Base-by-base conservation (phyloP, 2,329 filamentous ascomycete genomes). In the Pseudogymnoascus sp. region DNA sequence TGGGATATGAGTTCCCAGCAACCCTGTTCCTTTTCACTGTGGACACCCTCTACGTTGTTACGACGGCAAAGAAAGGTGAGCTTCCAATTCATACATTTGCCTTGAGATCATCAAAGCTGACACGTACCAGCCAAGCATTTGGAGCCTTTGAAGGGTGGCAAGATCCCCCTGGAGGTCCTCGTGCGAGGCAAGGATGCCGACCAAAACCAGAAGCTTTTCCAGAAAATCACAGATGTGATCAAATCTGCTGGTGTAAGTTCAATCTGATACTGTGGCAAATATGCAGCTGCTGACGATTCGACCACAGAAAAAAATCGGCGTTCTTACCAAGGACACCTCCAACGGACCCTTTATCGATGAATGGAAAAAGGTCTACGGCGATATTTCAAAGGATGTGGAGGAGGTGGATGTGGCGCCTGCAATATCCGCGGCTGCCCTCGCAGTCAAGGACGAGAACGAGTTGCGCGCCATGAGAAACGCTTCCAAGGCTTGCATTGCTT, bases 1-100 rank as follows among this genome's bases (percentile, higher is more conserved):
- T 99, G 66, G 95, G 95, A 71, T 99, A 99, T 81, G 95, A 99
- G 76, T 99, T 99, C 73, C 95, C 95, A 36, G 93, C 93, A 40
- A 99, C 95, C 0, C 81, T 99, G 67, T 91, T 99, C 81, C 83
- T 99, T 61, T 87, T 99, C 75, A 97, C 93, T 1, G 80, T 88
- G 65, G 95, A 97, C 66, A 86, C 87, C 56, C 82, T 97, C 70
- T 96, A 95, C 77, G 88, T 97, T 65, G 87, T 99, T 68, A 99
- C 95, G 5, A 99, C 95, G 5, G 88, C 91, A 64, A 99, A 99
- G 79, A 99, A 99, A 86, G 93, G 92, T 96, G 74, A 67, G 71
- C 21, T 42, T 40, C 56, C 14, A 31, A 53, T 37, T 28, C 25
- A 12, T 31, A 36, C 31, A 16, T 34, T 62, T 23, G 56, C 62